These are phyloP conservation scores for Hypoxylon fuscum DNA, from an alignment of 495 filamentous ascomycete genomes.

Conservation along the genomic window DNA sequence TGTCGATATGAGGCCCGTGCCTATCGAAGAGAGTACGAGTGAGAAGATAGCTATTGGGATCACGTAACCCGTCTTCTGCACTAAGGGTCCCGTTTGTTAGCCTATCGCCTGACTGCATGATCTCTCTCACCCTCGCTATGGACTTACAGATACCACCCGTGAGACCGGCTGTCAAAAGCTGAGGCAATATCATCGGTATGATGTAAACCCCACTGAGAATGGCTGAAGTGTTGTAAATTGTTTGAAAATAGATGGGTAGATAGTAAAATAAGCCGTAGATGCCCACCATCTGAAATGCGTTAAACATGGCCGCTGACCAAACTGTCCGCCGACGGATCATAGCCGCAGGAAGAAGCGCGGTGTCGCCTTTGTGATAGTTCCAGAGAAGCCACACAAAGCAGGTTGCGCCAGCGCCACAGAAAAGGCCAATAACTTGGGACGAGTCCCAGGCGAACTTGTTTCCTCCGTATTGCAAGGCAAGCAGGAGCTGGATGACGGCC, in stretches of 20 bases:
- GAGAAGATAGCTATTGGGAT: constrained; percentile 50
- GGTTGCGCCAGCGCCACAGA: constrained; percentile 51
- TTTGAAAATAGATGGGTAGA: constrained; percentile 72
- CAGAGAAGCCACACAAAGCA: constrained; percentile 50
- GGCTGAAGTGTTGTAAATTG: constrained; percentile 55
- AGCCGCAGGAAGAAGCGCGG: constrained; percentile 45
- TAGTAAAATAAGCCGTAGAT: constrained; percentile 41
- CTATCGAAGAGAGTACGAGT: constrained; percentile 63
- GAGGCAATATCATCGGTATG: constrained; percentile 57
- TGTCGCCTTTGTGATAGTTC: constrained; percentile 53
- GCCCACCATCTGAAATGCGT: constrained; percentile 11
- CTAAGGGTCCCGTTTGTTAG: too few relatives aligned
- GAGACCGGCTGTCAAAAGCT: too few relatives aligned
- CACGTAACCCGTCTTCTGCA: neutral
- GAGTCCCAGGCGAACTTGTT: constrained; percentile 51
- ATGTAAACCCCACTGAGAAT: constrained; percentile 57
- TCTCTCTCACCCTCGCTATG: too few relatives aligned
- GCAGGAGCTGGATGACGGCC: constrained; percentile 49
- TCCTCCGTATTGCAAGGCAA: constrained; percentile 60
- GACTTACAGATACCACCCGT: too few relatives aligned
- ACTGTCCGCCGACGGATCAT: neutral
- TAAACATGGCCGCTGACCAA: neutral
- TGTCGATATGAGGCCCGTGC: constrained; percentile 59
- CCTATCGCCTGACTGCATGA: too few relatives aligned
- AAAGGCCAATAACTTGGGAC: constrained; percentile 31